phyloP scores from a whole-genome alignment of 495 filamentous ascomycete genomes.

The Xylaria bambusicola region DNA sequence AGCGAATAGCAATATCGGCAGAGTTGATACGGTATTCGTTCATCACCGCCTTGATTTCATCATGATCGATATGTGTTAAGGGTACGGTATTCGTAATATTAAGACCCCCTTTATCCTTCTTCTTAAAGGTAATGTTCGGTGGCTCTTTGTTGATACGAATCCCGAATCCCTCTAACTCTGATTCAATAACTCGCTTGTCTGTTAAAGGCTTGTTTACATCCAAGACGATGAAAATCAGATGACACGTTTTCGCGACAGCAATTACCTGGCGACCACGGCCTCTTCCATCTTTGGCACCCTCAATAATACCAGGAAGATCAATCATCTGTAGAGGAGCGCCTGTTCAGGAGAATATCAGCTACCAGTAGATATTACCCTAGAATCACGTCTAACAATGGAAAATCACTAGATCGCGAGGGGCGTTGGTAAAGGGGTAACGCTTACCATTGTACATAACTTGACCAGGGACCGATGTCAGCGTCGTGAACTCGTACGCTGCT shows the following conservation, averaged over 20 bases:
- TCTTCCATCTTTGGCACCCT: constrained; percentile 97
- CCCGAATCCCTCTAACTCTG: constrained; percentile 95
- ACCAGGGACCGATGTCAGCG: constrained; percentile 93
- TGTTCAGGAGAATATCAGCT: constrained; percentile 17
- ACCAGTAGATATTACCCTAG: not conserved
- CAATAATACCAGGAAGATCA: constrained; percentile 97
- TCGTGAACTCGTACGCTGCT: constrained; percentile 98
- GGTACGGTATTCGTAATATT: constrained; percentile 91
- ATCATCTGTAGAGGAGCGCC: constrained; percentile 97
- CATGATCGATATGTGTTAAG: constrained; percentile 86
- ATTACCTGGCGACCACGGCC: constrained; percentile 98
- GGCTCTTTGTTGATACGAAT: constrained; percentile 97
- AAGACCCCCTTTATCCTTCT: constrained; percentile 98
- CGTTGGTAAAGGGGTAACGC: constrained; percentile 10
- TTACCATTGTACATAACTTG: constrained; percentile 90
- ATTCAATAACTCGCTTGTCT: constrained; percentile 95
- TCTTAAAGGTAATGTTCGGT: constrained; percentile 96
- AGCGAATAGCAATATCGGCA: constrained; percentile 97
- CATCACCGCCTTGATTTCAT: constrained; percentile 98
- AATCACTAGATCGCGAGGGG: not conserved
- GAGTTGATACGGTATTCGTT: constrained; percentile 93
- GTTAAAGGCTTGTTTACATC: constrained; percentile 98
- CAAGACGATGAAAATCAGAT: constrained; percentile 97
- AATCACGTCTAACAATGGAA: not conserved
- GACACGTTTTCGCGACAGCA: constrained; percentile 97